Conservation (phyloP, 1,284 basidiomycete genomes). For the Ceratobasidium sp. region DNA sequence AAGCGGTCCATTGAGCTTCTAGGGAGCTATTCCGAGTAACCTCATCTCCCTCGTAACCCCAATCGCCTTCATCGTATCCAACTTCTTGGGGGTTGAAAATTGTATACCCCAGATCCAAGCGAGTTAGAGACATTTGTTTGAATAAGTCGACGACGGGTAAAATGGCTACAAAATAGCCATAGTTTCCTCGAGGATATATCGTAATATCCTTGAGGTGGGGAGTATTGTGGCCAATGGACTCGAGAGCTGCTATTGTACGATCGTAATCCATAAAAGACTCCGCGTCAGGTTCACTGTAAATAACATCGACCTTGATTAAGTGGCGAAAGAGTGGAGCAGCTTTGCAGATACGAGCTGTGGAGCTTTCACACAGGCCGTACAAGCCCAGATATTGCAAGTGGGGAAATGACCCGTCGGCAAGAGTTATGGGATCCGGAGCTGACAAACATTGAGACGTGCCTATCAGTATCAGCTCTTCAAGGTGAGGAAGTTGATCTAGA, state of each 20-base stretch:
- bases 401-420: background rate
- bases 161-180: constrained; percentile 1
- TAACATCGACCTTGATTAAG: background rate
- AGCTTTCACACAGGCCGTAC: background rate
- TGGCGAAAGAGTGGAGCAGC: background rate
- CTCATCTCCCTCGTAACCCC: too few species aligned
- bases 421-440: background rate
- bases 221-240: background rate
- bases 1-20: background rate
- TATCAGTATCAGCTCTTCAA: background rate
- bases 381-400: background rate
- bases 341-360: background rate
- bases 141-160: background rate
- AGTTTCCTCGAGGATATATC: background rate
- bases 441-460: background rate
- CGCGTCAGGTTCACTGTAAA: background rate
- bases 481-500: background rate
- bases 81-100: background rate
- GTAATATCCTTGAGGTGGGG: background rate
- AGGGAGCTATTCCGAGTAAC: background rate
- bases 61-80: background rate
- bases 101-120: background rate
- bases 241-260: background rate
- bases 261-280: too few species aligned
- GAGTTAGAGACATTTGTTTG: background rate